Conservation (phyloP, 2,329 filamentous ascomycete genomes). For the Fusarium decemcellulare region DNA sequence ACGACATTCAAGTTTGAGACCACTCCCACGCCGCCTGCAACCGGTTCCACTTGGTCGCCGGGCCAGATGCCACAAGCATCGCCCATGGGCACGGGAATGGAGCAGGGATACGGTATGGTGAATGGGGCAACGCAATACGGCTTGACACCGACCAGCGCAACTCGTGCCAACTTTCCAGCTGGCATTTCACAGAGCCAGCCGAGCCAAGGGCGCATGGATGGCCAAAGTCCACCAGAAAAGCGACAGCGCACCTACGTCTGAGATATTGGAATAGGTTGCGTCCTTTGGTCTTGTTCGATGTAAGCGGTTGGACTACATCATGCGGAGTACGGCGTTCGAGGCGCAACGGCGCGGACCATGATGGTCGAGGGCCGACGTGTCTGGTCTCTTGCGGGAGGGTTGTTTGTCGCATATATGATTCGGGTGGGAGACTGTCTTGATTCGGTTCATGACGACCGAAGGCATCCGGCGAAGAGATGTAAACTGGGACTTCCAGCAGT, state of each 20-base stretch:
- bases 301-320: constrained; percentile 28
- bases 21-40: constrained; percentile 67
- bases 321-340: constrained; percentile 46
- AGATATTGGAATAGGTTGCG: constrained; percentile 9
- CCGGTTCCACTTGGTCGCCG: constrained; percentile 66
- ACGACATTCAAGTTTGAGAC: constrained; percentile 65
- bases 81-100: constrained; percentile 58
- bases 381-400: constrained; percentile 13
- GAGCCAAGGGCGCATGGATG: constrained; percentile 51
- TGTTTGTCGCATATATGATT: constrained; percentile 34
- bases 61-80: constrained; percentile 66
- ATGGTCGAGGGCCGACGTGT: constrained; percentile 17
- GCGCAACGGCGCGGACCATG: constrained; percentile 29
- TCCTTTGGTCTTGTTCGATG: constrained; percentile 33
- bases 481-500: constrained; percentile 17
- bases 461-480: constrained; percentile 26
- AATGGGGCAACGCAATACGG: constrained; percentile 58
- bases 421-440: constrained; percentile 28
- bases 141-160: constrained; percentile 50
- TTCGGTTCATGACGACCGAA: constrained; percentile 32
- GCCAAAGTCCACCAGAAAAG: constrained; percentile 65
- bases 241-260: constrained; percentile 59
- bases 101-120: constrained; percentile 62
- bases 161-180: constrained; percentile 46
- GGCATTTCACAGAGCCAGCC: constrained; percentile 40